Percentiles rank a stretch among this genome's conserved stretches.
phyloP scores from a whole-genome alignment of 1,284 basidiomycete genomes.

The Cryptococcus deneoformans region DNA sequence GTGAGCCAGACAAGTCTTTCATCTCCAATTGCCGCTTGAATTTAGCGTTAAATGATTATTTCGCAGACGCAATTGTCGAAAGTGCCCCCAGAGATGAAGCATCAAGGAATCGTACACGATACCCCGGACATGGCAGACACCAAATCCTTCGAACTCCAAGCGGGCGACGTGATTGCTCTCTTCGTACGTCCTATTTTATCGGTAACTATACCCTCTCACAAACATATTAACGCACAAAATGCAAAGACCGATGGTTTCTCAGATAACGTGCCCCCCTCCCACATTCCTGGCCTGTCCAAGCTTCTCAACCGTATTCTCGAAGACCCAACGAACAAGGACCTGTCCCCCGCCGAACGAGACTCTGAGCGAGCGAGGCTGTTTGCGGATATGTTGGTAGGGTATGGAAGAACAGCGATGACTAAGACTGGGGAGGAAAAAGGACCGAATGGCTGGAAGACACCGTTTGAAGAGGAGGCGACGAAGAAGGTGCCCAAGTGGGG shows the following conservation, averaged over 20 bases:
- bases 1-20: conserved; percentile 19
- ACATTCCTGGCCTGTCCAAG: conserved; percentile 32
- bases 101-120: conserved; percentile 31
- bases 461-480: conserved; percentile 45
- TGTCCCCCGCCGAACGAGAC: conserved; percentile 31
- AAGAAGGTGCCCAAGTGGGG: conserved; percentile 45
- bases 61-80: conserved; percentile 38
- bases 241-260: conserved; percentile 55
- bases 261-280: conserved; percentile 54
- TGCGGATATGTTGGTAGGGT: conserved; percentile 51
- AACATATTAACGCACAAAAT: neutral
- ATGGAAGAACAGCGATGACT: conserved; percentile 49
- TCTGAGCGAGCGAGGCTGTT: conserved; percentile 44
- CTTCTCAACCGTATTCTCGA: conserved; percentile 28
- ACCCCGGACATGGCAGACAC: conserved; percentile 36
- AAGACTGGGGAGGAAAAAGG: conserved; percentile 42
- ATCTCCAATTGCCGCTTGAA: neutral
- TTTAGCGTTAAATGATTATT: conserved; percentile 5
- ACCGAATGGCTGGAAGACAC: conserved; percentile 40
- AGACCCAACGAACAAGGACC: conserved; percentile 34
- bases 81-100: conserved; percentile 18
- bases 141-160: conserved; percentile 35
- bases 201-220: too few species aligned
- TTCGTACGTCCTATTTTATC: conserved; percentile 33
- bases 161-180: conserved; percentile 44